Evolutionary conservation across 805 yeast species (phyloP).

Genomic region (Saccharomycodes ludwigii): DNA sequence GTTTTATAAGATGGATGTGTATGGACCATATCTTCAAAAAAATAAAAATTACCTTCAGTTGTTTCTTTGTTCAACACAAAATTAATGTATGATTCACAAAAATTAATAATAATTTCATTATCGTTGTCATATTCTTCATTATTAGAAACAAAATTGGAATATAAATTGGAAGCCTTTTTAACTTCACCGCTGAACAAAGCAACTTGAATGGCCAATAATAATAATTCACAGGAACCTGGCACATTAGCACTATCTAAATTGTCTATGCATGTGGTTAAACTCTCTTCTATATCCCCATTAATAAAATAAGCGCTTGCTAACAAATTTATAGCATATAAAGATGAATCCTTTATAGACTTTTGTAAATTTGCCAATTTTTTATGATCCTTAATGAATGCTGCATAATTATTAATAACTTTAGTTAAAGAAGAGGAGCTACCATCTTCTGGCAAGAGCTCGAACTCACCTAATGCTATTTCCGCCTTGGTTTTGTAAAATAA

Average conservation of each 20-base stretch:
- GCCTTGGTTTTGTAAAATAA: conserved; percentile 25
- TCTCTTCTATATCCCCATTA: conserved; percentile 19
- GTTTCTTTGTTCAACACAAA: conserved; percentile 29
- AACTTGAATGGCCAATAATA: conserved; percentile 30
- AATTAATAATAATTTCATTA: conserved; percentile 66
- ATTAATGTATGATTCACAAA: conserved; percentile 65
- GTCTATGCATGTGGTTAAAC: conserved; percentile 28
- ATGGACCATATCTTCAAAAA: conserved; percentile 67
- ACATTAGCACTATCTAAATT: conserved; percentile 32
- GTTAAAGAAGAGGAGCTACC: conserved; percentile 15
- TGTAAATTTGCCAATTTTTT: conserved; percentile 9
- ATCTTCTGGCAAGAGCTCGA: conserved; percentile 11
- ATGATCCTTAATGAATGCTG: conserved; percentile 12
- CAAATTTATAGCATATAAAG: conserved; percentile 14
- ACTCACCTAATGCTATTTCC: conserved; percentile 19
- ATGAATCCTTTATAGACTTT: no score
- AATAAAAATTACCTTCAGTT: conserved; percentile 36
- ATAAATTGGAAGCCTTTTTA: conserved; percentile 33
- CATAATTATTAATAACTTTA: conserved; percentile 20
- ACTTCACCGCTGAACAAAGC: conserved; percentile 29
- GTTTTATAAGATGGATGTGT: conserved; percentile 38
- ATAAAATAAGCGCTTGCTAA: conserved; percentile 19
- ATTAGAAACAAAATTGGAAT: conserved; percentile 32
- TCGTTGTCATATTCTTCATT: conserved; percentile 34
- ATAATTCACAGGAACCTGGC: conserved; percentile 26